These are phyloP conservation scores for Scopulariopsis brevicaulis DNA, from an alignment of 2,329 filamentous ascomycete genomes.

Conservation along the genomic window DNA sequence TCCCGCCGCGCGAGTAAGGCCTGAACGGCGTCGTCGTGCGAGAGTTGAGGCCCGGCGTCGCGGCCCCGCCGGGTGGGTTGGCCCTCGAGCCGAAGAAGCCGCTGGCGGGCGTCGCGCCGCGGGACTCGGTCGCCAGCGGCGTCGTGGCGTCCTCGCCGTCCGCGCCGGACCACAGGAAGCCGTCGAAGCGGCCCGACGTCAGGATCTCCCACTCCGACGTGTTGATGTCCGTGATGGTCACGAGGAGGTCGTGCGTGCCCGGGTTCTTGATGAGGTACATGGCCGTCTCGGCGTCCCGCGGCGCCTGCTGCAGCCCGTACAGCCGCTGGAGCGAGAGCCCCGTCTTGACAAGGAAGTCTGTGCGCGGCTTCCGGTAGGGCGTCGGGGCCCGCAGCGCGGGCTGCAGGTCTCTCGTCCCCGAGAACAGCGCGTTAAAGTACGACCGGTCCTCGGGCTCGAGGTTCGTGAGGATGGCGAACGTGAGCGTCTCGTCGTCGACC, in stretches of 20 bases:
- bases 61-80: conserved; percentile 20
- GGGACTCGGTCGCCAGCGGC: conserved; percentile 31
- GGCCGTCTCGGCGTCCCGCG: conserved; percentile 76
- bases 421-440: conserved; percentile 71
- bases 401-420: conserved; percentile 44
- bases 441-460: conserved; percentile 65
- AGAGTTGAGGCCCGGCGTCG: conserved; percentile 5
- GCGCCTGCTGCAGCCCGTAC: conserved; percentile 61
- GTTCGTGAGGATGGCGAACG: conserved; percentile 87
- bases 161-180: conserved; percentile 87
- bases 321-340: conserved; percentile 73
- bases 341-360: conserved; percentile 63
- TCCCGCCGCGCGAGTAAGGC: conserved; percentile 42
- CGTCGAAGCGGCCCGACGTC: conserved; percentile 86
- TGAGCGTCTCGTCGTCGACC: conserved; percentile 86
- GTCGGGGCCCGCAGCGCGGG: conserved; percentile 55
- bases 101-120: conserved; percentile 41
- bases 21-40: conserved; percentile 31
- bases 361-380: conserved; percentile 51
- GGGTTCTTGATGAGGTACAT: conserved; percentile 80
- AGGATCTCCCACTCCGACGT: conserved; percentile 95
- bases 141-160: conserved; percentile 44
- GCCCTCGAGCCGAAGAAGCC: conserved; percentile 25
- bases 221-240: conserved; percentile 79
- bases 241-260: conserved; percentile 71